phyloP scores from a whole-genome alignment of 2,329 filamentous ascomycete species.

The Pleurostoma richardsiae region DNA sequence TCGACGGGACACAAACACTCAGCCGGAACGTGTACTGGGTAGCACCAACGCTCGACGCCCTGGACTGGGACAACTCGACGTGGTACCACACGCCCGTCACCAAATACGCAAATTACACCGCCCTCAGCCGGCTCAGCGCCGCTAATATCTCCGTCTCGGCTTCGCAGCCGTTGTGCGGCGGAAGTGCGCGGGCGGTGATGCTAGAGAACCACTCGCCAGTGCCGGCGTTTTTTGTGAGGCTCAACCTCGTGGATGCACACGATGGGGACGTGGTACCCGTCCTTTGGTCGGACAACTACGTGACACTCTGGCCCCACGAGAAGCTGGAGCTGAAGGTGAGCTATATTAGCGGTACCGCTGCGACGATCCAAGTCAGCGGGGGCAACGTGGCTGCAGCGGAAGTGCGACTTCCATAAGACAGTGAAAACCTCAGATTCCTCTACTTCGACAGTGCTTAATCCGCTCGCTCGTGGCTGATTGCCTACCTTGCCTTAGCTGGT shows the following conservation, averaged over 20 bases:
- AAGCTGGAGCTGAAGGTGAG: constrained; percentile 31
- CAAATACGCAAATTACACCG: constrained; percentile 40
- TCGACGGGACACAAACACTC: constrained; percentile 24
- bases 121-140: constrained; percentile 30
- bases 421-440: too few species aligned
- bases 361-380: constrained; percentile 19
- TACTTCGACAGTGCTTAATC: too few species aligned
- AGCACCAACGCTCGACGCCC: constrained; percentile 33
- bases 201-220: constrained; percentile 46
- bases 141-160: constrained; percentile 29
- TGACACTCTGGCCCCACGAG: constrained; percentile 56
- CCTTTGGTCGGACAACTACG: constrained; percentile 58
- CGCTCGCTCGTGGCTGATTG: too few species aligned
- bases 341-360: constrained; percentile 11
- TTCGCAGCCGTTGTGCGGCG: constrained; percentile 1
- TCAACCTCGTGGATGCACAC: constrained; percentile 40
- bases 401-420: too few species aligned
- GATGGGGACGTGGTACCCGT: constrained; percentile 44
- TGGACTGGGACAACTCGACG: constrained; percentile 51
- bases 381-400: constrained; percentile 10
- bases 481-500: too few species aligned
- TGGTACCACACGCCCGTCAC: constrained; percentile 57
- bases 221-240: constrained; percentile 53
- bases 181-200: constrained; percentile 22
- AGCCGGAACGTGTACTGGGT: constrained; percentile 61